A percentile compares a stretch with the other conserved stretches of the same genome.
Evolutionary conservation across 371 early-diverging fungal species (phyloP).

Genomic region (Mortierella sp.): DNA sequence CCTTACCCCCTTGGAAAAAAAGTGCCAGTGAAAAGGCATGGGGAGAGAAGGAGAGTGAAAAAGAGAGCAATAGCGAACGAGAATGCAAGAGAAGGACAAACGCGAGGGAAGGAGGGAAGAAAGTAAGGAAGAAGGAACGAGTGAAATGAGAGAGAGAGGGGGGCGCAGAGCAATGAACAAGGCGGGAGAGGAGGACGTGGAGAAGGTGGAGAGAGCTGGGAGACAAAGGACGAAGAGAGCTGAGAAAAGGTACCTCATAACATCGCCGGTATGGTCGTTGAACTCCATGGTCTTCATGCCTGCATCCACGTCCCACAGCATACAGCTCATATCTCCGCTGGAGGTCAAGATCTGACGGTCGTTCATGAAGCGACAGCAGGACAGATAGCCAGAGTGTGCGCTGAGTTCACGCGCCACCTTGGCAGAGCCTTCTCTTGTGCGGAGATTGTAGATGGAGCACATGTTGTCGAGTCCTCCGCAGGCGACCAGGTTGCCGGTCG

Average conservation of each 20-base stretch:
- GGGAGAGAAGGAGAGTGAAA: background rate
- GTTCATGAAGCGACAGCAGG: slow-evolving; percentile 95
- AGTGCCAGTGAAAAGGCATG: background rate
- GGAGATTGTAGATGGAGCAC: slow-evolving; percentile 96
- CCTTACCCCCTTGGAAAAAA: slow-evolving; percentile 8
- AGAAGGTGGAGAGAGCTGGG: background rate
- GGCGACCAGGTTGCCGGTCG: slow-evolving; percentile 97
- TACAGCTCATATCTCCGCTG: slow-evolving; percentile 98
- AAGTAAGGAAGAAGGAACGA: background rate
- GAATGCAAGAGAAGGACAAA: background rate
- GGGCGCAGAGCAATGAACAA: background rate
- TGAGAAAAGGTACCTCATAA: slow-evolving; percentile 82
- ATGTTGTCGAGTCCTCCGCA: slow-evolving; percentile 99
- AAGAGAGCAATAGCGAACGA: background rate
- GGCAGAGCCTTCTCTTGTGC: slow-evolving; percentile 89
- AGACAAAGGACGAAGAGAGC: background rate
- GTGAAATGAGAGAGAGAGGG: background rate
- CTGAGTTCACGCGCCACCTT: slow-evolving; percentile 94
- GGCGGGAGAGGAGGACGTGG: background rate
- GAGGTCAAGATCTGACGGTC: slow-evolving; percentile 95
- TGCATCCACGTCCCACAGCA: slow-evolving; percentile 99
- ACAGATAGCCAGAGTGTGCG: slow-evolving; percentile 97
- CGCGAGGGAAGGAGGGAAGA: background rate
- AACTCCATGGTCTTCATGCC: slow-evolving; percentile 95
- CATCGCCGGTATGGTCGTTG: slow-evolving; percentile 98